phyloP scores from a whole-genome alignment of 2,329 filamentous ascomycete genomes.

The Scedosporium apiospermum region DNA sequence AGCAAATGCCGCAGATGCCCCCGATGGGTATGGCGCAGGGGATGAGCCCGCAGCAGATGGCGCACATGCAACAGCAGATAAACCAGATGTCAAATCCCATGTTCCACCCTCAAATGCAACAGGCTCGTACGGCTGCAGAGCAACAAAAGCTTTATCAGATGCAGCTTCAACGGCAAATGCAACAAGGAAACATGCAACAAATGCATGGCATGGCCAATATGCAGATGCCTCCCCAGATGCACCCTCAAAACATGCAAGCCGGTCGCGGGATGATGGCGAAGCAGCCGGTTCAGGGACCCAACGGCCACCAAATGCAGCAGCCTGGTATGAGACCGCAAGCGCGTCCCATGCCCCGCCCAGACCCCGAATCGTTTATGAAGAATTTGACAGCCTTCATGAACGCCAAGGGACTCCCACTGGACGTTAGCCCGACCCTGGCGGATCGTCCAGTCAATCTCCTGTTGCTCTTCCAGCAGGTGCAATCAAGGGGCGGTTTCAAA shows the following conservation, averaged over 20 bases:
- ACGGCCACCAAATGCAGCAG: constrained; percentile 43
- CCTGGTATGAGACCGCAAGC: constrained; percentile 41
- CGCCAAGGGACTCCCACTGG: constrained; percentile 61
- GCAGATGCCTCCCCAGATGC: constrained; percentile 7
- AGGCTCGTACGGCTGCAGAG: constrained; percentile 33
- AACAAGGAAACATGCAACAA: constrained; percentile 14
- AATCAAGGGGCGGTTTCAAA: constrained; percentile 68
- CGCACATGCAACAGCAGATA: constrained; percentile 32
- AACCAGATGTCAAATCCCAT: constrained; percentile 25
- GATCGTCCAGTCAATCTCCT: constrained; percentile 67
- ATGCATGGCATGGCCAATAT: constrained; percentile 16
- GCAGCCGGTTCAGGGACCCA: constrained; percentile 40
- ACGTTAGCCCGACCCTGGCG: constrained; percentile 62
- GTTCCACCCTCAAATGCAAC: constrained; percentile 24
- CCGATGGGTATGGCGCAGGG: constrained; percentile 13
- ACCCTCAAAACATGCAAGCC: constrained; percentile 5
- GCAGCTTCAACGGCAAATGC: constrained; percentile 66
- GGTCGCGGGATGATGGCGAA: constrained; percentile 43
- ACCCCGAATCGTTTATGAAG: constrained; percentile 64
- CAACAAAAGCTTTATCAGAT: constrained; percentile 79
- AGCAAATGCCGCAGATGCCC: constrained; percentile 25
- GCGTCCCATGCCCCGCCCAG: constrained; percentile 31
- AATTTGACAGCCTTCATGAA: constrained; percentile 71
- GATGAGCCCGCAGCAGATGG: constrained; percentile 28
- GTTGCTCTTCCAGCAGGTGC: constrained; percentile 66